Percentiles rank a stretch among this genome's conserved stretches.
Evolutionary conservation across 139 green algal species (phyloP).

Genomic region (Chlorella ohadii): DNA sequence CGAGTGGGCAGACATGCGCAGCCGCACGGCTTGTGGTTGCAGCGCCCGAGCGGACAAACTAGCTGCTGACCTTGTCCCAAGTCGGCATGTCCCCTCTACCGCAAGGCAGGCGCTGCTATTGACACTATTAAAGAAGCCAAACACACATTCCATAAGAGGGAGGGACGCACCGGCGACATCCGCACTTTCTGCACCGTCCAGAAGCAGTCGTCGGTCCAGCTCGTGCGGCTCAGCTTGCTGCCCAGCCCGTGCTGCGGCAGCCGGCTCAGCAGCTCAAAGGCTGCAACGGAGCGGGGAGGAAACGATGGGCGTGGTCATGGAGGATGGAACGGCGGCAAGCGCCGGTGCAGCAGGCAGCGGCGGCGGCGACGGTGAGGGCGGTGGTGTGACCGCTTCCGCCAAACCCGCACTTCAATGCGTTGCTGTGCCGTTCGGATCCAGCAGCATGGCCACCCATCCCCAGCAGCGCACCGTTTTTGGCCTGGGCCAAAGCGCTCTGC

Average conservation of each 20-base stretch:
- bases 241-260: conserved; percentile 26
- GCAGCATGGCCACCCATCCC: not conserved
- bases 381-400: not conserved
- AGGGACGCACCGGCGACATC: conserved; percentile 21
- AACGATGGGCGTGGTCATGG: too few species aligned
- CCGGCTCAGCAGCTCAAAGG: conserved; percentile 31
- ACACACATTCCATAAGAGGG: too few species aligned
- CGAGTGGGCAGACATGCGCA: too few species aligned
- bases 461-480: conserved; percentile 18
- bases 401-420: too few species aligned
- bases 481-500: not conserved
- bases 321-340: not conserved
- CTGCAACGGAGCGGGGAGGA: not conserved
- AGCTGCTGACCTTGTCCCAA: too few species aligned
- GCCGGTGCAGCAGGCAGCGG: not conserved
- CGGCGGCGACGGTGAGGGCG: not conserved
- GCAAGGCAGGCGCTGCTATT: too few species aligned
- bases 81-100: too few species aligned
- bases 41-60: too few species aligned
- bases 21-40: too few species aligned
- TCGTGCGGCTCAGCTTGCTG: conserved; percentile 24
- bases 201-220: conserved; percentile 34
- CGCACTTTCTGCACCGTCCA: conserved; percentile 37
- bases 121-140: too few species aligned
- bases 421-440: not conserved